Evolutionary conservation across 163 green algal genomes (phyloP), one percentile per base, ranked within the genome.

Genomic region (Coccomyxa subellipsoidea): DNA sequence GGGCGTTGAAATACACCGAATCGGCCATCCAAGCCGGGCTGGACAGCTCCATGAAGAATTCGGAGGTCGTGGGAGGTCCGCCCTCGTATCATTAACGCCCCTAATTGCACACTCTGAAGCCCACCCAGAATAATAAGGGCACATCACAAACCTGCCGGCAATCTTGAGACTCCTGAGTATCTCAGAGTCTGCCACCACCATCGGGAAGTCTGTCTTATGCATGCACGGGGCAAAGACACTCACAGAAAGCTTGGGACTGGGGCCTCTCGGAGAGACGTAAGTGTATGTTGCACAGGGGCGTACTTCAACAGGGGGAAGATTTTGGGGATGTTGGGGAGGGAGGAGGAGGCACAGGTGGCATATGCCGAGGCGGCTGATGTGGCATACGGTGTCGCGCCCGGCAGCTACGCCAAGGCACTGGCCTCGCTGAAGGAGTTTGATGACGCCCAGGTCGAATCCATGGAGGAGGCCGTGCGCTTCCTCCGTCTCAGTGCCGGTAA

Each of bases 291-390:
- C 37, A 81, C 82, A 77, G 88, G 84, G 1, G 77, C 89, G 8
- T 37, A 83, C 12, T 94, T 94, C 86, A 94, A 94, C 84, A 75
- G 79, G n/a, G 89, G 83, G 34, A 92, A 93, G 82, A 87, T 81
- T 0, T 79, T 91, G 72, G 85, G 59, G 36, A 84, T 83, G 82
- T 83, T 87, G 80, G 87, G 87, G 12, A 76, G 80, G 59, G 76
- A 71, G 34, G 71, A 78, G n/a, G 85, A 87, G 70, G 84, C 85
- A 0, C 78, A 90, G 36, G 71, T 15, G 0, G 80, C 82, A 8
- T 91, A 88, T 72, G 34, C 9, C 6, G 31, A 82, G 27, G 84
- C 86, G 35, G 34, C 23, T 18, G 18, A 73, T 8, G n/a, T 47
- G 82, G 69, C 59, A 9, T 7, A 23, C 38, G 72, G 32, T 31